These are phyloP conservation scores for Flaveria robusta DNA, from an alignment of 129 eudicot species.

Conservation along the genomic window DNA sequence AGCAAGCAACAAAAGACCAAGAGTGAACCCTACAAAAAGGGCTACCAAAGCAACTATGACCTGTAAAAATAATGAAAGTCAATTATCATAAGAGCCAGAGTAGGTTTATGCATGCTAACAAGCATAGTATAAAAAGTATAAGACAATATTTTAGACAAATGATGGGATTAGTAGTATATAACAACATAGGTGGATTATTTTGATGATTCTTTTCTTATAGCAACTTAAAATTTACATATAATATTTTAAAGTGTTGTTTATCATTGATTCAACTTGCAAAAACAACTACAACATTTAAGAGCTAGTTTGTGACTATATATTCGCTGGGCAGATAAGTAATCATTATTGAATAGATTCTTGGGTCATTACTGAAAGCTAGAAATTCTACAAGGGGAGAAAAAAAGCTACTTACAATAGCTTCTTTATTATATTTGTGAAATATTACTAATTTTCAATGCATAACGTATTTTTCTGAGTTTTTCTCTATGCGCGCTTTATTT, in stretches of 20 bases:
- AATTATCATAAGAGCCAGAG: slow-evolving; percentile 19
- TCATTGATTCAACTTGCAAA: background rate
- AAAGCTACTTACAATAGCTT: too few species aligned
- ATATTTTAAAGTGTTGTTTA: background rate
- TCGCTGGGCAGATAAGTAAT: background rate
- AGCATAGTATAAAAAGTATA: slow-evolving; percentile 18
- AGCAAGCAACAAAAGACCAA: slow-evolving; percentile 53
- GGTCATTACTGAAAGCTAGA: background rate
- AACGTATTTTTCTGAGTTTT: too few species aligned
- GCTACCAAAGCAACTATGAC: slow-evolving; percentile 64
- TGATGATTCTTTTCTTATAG: slow-evolving; percentile 1
- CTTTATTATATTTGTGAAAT: too few species aligned
- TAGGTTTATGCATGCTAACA: background rate
- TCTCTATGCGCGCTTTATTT: too few species aligned
- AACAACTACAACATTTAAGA: background rate
- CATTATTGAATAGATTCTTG: background rate
- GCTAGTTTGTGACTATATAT: background rate
- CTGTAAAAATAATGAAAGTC: slow-evolving; percentile 41
- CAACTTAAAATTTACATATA: slow-evolving; percentile 12
- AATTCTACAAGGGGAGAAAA: too few species aligned
- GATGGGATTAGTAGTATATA: background rate
- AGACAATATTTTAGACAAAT: background rate
- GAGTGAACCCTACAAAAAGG: slow-evolving; percentile 61
- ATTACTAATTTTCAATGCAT: too few species aligned
- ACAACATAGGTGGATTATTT: background rate